Conservation (phyloP, 345 rosid genomes). For the Reutealis trisperma region DNA sequence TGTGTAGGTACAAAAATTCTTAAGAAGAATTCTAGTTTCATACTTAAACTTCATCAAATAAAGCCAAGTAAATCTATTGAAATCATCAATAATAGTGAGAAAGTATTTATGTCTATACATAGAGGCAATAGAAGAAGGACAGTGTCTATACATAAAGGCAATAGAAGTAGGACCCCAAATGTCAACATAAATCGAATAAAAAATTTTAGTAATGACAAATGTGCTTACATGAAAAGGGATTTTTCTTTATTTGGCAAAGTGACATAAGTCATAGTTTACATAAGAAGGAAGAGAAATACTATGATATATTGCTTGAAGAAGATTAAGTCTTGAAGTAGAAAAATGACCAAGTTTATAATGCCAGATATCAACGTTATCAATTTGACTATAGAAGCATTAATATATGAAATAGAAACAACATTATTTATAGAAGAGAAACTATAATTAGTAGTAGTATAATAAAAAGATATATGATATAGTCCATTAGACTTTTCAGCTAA, state of each 20-base stretch:
- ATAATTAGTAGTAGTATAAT: no score
- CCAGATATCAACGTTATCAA: neutral
- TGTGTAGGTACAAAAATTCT: no score
- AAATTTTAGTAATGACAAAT: no score
- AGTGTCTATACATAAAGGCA: no score
- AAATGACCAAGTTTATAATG: neutral
- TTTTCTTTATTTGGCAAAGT: neutral
- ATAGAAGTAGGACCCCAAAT: neutral
- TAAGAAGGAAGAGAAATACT: neutral
- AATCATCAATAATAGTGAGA: neutral
- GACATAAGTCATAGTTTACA: neutral
- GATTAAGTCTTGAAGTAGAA: neutral
- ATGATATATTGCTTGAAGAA: neutral
- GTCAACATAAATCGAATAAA: neutral
- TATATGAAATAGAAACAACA: no score
- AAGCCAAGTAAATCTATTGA: neutral
- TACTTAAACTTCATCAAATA: neutral
- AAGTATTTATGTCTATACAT: neutral
- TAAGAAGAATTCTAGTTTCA: neutral
- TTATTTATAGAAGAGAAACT: no score
- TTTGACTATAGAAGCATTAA: no score
- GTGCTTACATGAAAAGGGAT: neutral
- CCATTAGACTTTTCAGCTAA: neutral
- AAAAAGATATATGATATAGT: neutral
- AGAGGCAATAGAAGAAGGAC: no score